Evolutionary conservation across 176 grass and related monocot genomes (phyloP), one percentile per base, ranked within the genome.

Genomic region (Oryza rufipogon): DNA sequence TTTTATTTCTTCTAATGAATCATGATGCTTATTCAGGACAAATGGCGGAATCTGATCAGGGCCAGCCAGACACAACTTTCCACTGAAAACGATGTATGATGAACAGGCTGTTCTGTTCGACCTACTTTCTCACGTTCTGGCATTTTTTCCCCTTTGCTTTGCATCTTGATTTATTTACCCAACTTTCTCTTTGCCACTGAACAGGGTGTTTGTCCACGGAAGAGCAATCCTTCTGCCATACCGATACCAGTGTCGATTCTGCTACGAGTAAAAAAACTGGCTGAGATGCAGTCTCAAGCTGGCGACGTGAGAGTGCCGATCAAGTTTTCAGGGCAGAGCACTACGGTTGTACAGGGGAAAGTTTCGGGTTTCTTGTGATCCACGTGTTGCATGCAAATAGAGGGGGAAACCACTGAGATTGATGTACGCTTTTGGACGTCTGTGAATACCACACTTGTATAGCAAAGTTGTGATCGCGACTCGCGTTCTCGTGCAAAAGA

Each of bases 31-130:
- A 77, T 91, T 58, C 80, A 99, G 97, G 97, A 99, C 74, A 99
- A 99, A 39, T 99, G 97, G 97, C 84, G 97, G 47, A 99, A 99
- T 83, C 90, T 99, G 77, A 89, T 99, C 74, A 92, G 91, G 80
- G 97, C 97, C 13, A 94, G 91, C 80, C 81, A 92, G 80, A 81
- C 91, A 64, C 97, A 94, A 39, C 76, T 86, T 78, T 84, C 71
- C 0, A 33, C 51, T 5, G 88, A 89, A 70, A 94, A 85, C 67
- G 91, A 93, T 72, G 97, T 96, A 88, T 87, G 2, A 52, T 4
- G 34, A 71, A 65, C 15, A 1, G 0, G 33, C 16, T 64, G 54
- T 63, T 1, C 58, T 73, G 6, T 47, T 68, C 12, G 9, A 10
- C 76, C 47, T 65, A 20, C 49, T 6, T 3, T 25, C 23, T 26